phyloP scores from a whole-genome alignment of 2,329 filamentous ascomycete species.

The Alternaria ethzedia region DNA sequence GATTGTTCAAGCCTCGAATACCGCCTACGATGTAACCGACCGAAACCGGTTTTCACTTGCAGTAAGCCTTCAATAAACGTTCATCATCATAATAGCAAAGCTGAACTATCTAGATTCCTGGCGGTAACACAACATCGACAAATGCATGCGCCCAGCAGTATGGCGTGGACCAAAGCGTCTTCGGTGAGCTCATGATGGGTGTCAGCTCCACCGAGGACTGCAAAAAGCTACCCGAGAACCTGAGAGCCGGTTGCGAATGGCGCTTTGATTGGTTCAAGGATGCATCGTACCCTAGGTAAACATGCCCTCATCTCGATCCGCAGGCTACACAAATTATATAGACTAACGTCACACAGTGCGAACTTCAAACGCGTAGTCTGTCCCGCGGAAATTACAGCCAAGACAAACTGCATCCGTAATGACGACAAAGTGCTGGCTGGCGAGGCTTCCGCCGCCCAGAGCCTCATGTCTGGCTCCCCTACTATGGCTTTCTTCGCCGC shows the following conservation, averaged over 20 bases:
- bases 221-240: conserved; percentile 38
- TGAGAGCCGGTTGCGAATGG: conserved; percentile 40
- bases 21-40: conserved; percentile 51
- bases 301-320: conserved; percentile 1
- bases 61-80: conserved; percentile 23
- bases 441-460: conserved; percentile 20
- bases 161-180: conserved; percentile 41
- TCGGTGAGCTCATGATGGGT: conserved; percentile 37
- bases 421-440: conserved; percentile 38
- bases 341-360: conserved; percentile 40
- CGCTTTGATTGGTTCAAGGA: conserved; percentile 48
- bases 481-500: conserved; percentile 23
- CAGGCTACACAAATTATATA: conserved; percentile 3
- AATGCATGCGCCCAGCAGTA: conserved; percentile 45
- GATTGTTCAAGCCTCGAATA: conserved; percentile 70
- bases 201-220: conserved; percentile 41
- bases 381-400: conserved; percentile 42
- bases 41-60: conserved; percentile 46
- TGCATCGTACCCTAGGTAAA: conserved; percentile 41
- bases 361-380: conserved; percentile 47
- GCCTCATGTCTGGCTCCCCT: conserved; percentile 16
- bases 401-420: conserved; percentile 41
- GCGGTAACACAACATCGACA: conserved; percentile 44
- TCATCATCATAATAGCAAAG: not conserved
- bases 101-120: conserved; percentile 38